phyloP scores from a whole-genome alignment of 169 alveolate species.

The Cryptosporidium meleagridis region DNA sequence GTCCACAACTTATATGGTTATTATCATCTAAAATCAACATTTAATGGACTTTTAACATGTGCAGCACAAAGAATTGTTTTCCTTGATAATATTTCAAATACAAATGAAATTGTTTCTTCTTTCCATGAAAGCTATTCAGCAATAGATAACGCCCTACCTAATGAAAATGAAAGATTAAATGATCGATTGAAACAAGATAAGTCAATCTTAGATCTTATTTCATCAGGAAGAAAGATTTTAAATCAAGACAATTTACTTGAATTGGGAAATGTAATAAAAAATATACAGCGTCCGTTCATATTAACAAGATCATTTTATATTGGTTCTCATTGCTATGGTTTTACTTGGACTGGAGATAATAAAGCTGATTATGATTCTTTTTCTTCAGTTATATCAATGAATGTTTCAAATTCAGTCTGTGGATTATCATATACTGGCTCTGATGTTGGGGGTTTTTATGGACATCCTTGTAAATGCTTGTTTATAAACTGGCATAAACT shows the following conservation, averaged over 20 bases:
- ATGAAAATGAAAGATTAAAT: conserved; percentile 23
- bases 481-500: conserved; percentile 89
- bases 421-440: conserved; percentile 90
- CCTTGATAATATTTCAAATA: conserved; percentile 43
- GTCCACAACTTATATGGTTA: conserved; percentile 80
- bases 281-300: conserved; percentile 85
- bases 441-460: conserved; percentile 92
- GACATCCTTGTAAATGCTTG: conserved; percentile 87
- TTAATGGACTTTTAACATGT: conserved; percentile 84
- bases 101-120: conserved; percentile 58
- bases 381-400: conserved; percentile 85
- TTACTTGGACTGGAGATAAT: conserved; percentile 93
- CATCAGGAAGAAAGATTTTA: conserved; percentile 8
- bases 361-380: conserved; percentile 85
- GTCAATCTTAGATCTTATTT: conserved; percentile 1
- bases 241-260: conserved; percentile 16
- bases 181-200: conserved; percentile 39
- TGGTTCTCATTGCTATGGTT: conserved; percentile 89
- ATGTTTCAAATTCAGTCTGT: conserved; percentile 83
- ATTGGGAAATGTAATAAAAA: conserved; percentile 50
- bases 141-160: background rate
- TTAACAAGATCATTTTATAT: conserved; percentile 86
- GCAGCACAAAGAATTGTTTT: conserved; percentile 43
- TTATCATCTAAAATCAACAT: conserved; percentile 80
- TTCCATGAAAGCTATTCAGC: background rate